Conservation (phyloP, 2,329 filamentous ascomycete genomes). For the Phaeosphaeria sp. region DNA sequence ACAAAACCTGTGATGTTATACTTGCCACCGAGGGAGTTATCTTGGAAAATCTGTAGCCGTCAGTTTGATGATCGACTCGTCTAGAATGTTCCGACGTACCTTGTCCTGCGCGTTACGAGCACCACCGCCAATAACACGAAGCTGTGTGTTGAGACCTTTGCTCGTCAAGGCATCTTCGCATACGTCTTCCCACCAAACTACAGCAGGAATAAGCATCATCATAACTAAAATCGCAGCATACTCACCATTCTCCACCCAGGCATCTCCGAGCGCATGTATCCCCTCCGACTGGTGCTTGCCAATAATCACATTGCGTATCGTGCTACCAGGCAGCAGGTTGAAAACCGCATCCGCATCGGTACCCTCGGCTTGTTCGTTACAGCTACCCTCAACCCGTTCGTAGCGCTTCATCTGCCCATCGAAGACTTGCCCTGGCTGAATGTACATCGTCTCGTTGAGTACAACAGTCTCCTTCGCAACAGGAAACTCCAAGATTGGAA, state of each 20-base stretch:
- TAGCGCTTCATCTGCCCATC: conserved; percentile 37
- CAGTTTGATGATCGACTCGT: conserved; percentile 4
- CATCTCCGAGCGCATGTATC: conserved; percentile 32
- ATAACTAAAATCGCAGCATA: too few species aligned
- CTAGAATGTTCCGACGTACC: conserved; percentile 27
- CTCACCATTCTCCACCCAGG: conserved; percentile 36
- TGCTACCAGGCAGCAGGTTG: conserved; percentile 28
- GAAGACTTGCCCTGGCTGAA: conserved; percentile 29
- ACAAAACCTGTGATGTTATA: conserved; percentile 33
- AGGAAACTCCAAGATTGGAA: conserved; percentile 28
- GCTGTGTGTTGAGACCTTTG: conserved; percentile 34
- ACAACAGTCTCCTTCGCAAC: conserved; percentile 32
- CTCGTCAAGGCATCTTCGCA: conserved; percentile 33
- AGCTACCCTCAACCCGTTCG: conserved; percentile 30
- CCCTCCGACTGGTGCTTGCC: conserved; percentile 35
- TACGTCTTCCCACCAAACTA: conserved; percentile 37
- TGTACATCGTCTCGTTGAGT: conserved; percentile 32
- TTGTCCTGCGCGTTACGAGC: conserved; percentile 34
- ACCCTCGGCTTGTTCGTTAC: conserved; percentile 33
- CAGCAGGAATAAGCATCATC: too few species aligned
- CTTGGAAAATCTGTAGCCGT: conserved; percentile 17
- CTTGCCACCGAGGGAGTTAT: conserved; percentile 27
- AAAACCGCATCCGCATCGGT: conserved; percentile 34
- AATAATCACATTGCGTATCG: conserved; percentile 31
- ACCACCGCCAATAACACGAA: conserved; percentile 34